These are phyloP conservation scores for Myxozyma vanderwaltii DNA, from an alignment of 805 yeast genomes.

Conservation along the genomic window DNA sequence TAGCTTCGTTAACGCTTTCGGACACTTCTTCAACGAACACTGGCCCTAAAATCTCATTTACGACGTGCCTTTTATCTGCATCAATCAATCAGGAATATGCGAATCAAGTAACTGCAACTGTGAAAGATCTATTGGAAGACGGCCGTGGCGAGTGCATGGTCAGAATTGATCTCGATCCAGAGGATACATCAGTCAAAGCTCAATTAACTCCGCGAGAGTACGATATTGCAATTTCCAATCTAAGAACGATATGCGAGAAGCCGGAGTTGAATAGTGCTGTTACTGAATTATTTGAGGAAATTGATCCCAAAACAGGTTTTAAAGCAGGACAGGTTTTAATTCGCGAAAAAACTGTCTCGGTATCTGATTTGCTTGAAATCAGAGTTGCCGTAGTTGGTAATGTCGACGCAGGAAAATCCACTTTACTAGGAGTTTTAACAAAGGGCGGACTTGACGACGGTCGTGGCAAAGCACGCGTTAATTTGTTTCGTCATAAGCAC, in stretches of 20 bases:
- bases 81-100: neutral
- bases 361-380: conserved; percentile 31
- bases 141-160: conserved; percentile 29
- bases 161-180: conserved; percentile 18
- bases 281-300: conserved; percentile 14
- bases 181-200: conserved; percentile 9
- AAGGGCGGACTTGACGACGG: conserved; percentile 36
- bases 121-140: conserved; percentile 16
- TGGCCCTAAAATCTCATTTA: conserved; percentile 12
- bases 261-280: conserved; percentile 18
- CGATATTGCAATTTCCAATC: conserved; percentile 15
- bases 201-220: conserved; percentile 16
- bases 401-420: conserved; percentile 36
- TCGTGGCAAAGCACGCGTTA: conserved; percentile 34
- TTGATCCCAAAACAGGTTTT: neutral
- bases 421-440: conserved; percentile 32
- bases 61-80: conserved; percentile 18
- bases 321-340: conserved; percentile 17
- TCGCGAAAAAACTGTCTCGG: conserved; percentile 14
- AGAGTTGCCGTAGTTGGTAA: conserved; percentile 35
- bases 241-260: conserved; percentile 12
- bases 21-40: neutral
- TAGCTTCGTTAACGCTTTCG: conserved; percentile 20
- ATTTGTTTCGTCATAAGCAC: conserved; percentile 33
- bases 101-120: neutral